Base-by-base conservation (phyloP, 306 rosid genomes). In the Clitoria ternatea region DNA sequence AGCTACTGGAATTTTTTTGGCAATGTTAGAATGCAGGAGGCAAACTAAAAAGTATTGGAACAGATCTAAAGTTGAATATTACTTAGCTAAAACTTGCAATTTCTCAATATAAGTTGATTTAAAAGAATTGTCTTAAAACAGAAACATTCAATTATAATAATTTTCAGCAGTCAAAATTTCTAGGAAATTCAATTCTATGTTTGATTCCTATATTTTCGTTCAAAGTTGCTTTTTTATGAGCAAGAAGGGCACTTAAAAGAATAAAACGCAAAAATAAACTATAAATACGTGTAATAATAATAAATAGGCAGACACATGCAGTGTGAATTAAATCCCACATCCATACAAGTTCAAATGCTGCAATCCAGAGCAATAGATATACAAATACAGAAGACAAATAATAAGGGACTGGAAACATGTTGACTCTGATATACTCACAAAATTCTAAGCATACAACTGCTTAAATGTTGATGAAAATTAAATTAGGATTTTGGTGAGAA, bases 381-480 rank as follows among this genome's bases (percentile, higher is more conserved):
- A 27, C 45, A 48, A 52, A 60, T 8, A 50, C 32, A 19, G 20
- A 75, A 23, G 49, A 19, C 29, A 29, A 18, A 61, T 23, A 39
- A 44, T 42, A 17, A 18, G 70, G 61, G 33, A 47, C 47, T 0
- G 61, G 17, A 32, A 66, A 69, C 64, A 47, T 50, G 8, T 6
- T 61, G 33, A 9, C 27, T 40, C 35, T 55, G 20, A 65, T 50
- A 74, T 33, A 15, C 73, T 33, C 43, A 40, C 15, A 55, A 69
- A 43, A 75, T 53, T 47, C 26, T 13, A 52, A 62, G 48, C 60
- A 56, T 18, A 17, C 50, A 23, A 66, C 27, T 33, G 60, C 76
- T 72, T 62, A 39, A 72, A 43, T 8, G 43, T 48, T 13, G 42
- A 24, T 39, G 23, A 63, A 35, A 39, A 53, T 54, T 22, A n/a